These are phyloP conservation scores for Takashimella tepidaria DNA, from an alignment of 1,284 basidiomycete genomes.

Conservation along the genomic window DNA sequence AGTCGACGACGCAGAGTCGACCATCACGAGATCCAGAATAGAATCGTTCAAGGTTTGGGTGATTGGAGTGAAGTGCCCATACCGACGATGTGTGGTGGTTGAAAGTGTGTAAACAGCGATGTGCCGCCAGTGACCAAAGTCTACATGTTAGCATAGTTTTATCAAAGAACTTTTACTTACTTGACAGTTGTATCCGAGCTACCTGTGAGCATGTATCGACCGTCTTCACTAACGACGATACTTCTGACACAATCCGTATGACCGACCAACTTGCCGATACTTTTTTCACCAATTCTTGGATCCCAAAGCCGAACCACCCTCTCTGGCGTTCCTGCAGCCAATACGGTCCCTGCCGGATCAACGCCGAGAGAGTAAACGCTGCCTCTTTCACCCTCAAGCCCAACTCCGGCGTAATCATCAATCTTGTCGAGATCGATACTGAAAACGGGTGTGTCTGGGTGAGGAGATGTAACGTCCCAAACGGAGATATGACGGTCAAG, in stretches of 20 bases:
- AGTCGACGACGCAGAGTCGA: conserved; percentile 81
- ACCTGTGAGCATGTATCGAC: conserved; percentile 82
- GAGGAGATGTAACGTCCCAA: conserved; percentile 71
- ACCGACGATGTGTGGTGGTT: conserved; percentile 92
- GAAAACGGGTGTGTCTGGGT: conserved; percentile 41
- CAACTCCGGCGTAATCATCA: conserved; percentile 37
- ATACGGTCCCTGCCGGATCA: conserved; percentile 69
- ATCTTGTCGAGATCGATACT: conserved; percentile 38
- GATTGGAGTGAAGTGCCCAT: conserved; percentile 84
- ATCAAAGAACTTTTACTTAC: conserved; percentile 15
- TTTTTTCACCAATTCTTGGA: conserved; percentile 62
- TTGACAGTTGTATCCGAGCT: conserved; percentile 71
- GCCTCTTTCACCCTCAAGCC: conserved; percentile 54
- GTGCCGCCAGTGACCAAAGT: conserved; percentile 85
- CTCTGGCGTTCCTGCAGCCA: conserved; percentile 88
- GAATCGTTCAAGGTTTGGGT: conserved; percentile 84
- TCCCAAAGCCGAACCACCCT: conserved; percentile 89
- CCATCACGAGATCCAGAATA: conserved; percentile 94
- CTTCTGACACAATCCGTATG: conserved; percentile 95
- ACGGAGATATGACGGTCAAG: conserved; percentile 90
- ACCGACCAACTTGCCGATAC: conserved; percentile 69
- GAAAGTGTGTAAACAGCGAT: conserved; percentile 92
- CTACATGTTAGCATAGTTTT: too few species aligned
- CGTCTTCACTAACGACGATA: conserved; percentile 81
- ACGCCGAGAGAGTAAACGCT: conserved; percentile 74